Conservation (phyloP, 345 rosid species). For the Lumnitzera racemosa region DNA sequence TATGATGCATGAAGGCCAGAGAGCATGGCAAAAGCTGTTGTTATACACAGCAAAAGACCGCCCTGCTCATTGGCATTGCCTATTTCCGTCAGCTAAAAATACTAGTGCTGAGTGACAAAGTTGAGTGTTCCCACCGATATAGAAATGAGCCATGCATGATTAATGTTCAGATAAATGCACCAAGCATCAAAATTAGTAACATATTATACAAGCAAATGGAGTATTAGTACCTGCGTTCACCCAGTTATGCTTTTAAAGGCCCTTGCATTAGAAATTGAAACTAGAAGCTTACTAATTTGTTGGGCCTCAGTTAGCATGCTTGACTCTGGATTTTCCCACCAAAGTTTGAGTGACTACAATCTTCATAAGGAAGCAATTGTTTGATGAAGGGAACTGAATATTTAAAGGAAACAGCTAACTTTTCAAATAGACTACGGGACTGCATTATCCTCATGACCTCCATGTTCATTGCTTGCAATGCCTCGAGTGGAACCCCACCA, state of each 20-base stretch:
- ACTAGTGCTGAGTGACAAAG: no score
- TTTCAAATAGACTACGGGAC: slow-evolving; percentile 28
- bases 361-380: slow-evolving; percentile 39
- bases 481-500: slow-evolving; percentile 28
- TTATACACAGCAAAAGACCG: slow-evolving; percentile 56
- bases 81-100: no score
- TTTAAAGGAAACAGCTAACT: slow-evolving; percentile 33
- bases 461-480: slow-evolving; percentile 21
- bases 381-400: slow-evolving; percentile 19
- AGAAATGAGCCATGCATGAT: no score
- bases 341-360: slow-evolving; percentile 38
- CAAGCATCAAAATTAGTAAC: no score
- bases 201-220: no score
- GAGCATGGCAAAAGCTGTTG: slow-evolving; percentile 41
- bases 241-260: slow-evolving; percentile 43
- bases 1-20: slow-evolving; percentile 34
- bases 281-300: slow-evolving; percentile 45
- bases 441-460: slow-evolving; percentile 20
- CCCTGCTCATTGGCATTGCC: no score
- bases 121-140: no score
- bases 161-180: no score
- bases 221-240: slow-evolving; percentile 67
- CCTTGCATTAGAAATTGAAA: slow-evolving; percentile 51
- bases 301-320: slow-evolving; percentile 37
- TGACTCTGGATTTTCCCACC: slow-evolving; percentile 42